phyloP scores from a whole-genome alignment of 352 stramenopile species.

The Phytophthora palmivora region DNA sequence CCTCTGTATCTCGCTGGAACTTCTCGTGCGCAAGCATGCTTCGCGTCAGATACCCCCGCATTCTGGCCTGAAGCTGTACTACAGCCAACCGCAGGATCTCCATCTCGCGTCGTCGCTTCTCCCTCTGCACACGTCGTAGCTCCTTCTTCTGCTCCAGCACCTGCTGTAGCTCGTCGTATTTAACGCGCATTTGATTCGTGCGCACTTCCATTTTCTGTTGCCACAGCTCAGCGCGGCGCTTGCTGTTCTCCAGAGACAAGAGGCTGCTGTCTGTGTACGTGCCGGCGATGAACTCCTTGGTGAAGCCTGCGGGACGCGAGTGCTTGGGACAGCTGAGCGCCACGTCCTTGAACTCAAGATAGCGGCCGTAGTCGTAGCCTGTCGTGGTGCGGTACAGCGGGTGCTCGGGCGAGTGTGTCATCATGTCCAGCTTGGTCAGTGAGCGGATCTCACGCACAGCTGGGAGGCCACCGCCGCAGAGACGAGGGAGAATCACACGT shows the following conservation, averaged over 20 bases:
- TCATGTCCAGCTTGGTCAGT: slow-evolving; percentile 60
- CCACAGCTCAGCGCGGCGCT: slow-evolving; percentile 56
- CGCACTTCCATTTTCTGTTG: slow-evolving; percentile 58
- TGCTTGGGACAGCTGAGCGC: slow-evolving; percentile 66
- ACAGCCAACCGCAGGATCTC: slow-evolving; percentile 29
- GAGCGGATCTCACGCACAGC: slow-evolving; percentile 44
- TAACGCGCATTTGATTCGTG: slow-evolving; percentile 68
- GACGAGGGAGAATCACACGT: slow-evolving; percentile 50
- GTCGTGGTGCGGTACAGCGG: slow-evolving; percentile 68
- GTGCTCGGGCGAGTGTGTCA: slow-evolving; percentile 40
- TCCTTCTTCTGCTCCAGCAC: slow-evolving; percentile 56
- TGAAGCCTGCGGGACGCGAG: slow-evolving; percentile 49
- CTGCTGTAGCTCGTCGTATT: slow-evolving; percentile 67
- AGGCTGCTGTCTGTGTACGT: slow-evolving; percentile 60
- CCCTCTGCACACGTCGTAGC: slow-evolving; percentile 37
- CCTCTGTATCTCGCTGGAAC: slow-evolving; percentile 38
- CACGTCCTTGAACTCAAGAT: slow-evolving; percentile 62
- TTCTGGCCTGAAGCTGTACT: slow-evolving; percentile 36
- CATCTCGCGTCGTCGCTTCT: slow-evolving; percentile 47
- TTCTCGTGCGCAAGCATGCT: slow-evolving; percentile 22
- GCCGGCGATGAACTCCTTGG: slow-evolving; percentile 65
- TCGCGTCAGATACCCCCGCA: slow-evolving; percentile 46
- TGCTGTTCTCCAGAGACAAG: slow-evolving; percentile 64
- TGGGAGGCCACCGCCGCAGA: slow-evolving; percentile 39
- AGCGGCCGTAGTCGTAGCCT: slow-evolving; percentile 66